phyloP scores from a whole-genome alignment of 78 protist genomes.

The Paulinella micropora region DNA sequence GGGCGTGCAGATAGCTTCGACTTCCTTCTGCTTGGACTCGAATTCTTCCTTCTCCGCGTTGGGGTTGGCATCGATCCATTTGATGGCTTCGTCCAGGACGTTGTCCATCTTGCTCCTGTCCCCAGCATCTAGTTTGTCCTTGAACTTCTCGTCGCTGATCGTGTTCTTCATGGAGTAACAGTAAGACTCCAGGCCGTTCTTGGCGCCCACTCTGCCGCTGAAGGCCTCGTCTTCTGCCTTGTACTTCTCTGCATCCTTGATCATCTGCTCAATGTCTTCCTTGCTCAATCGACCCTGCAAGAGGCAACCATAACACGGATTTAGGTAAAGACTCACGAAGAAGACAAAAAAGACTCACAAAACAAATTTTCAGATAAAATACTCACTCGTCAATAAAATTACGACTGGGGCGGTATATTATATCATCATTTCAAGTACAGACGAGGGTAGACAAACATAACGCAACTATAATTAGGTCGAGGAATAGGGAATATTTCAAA shows the following conservation, averaged over 20 bases:
- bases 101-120: constrained; percentile 13
- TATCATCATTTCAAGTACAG: no score
- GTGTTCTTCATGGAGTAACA: constrained; percentile 50
- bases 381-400: no score
- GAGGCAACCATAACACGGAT: no score
- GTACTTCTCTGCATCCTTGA: constrained; percentile 69
- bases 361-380: no score
- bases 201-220: constrained; percentile 50
- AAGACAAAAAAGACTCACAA: no score
- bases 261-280: constrained; percentile 88
- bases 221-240: constrained; percentile 62
- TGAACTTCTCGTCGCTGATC: constrained; percentile 8
- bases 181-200: constrained; percentile 69
- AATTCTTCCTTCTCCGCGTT: constrained; percentile 68
- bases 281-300: constrained; percentile 72
- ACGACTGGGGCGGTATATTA: no score
- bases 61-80: constrained; percentile 57
- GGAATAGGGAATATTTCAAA: no score
- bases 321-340: no score
- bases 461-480: no score
- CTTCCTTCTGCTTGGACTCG: constrained; percentile 63
- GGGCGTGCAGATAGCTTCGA: constrained; percentile 70
- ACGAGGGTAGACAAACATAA: no score
- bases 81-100: constrained; percentile 25
- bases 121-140: constrained; percentile 20